Evolutionary conservation across 129 eudicot species (phyloP).

Genomic region (Calendula officinalis): DNA sequence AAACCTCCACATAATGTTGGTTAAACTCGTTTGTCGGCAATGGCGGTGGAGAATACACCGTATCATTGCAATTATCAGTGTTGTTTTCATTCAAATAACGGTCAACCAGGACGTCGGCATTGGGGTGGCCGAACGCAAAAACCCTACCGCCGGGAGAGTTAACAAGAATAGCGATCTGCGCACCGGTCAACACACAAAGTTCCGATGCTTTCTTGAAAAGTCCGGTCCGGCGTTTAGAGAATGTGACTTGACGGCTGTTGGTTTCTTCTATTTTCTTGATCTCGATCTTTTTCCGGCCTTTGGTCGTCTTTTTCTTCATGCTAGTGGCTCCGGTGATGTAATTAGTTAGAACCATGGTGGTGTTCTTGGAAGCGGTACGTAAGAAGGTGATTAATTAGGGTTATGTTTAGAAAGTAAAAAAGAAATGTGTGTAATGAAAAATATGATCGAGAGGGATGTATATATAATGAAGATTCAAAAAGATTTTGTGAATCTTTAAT

Average conservation of each 20-base stretch:
- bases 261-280: conserved; percentile 25
- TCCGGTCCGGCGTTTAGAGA: conserved; percentile 39
- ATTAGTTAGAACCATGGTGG: neutral
- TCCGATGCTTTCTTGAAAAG: conserved; percentile 44
- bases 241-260: conserved; percentile 35
- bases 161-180: conserved; percentile 33
- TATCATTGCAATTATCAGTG: no score
- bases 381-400: no score
- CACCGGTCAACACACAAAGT: conserved; percentile 34
- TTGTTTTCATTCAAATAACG: conserved; percentile 13
- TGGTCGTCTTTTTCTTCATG: conserved; percentile 8
- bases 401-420: no score
- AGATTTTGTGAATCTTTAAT: no score
- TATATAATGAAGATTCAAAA: no score
- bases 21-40: neutral
- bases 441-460: no score
- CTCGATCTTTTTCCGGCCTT: conserved; percentile 29
- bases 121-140: conserved; percentile 38
- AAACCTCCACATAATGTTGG: conserved; percentile 1
- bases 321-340: no score
- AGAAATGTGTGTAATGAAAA: no score
- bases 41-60: neutral
- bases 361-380: no score
- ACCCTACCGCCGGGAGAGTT: conserved; percentile 32
- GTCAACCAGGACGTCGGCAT: conserved; percentile 15